phyloP scores from a whole-genome alignment of 139 green algal species.

The Haematococcus sp. region DNA sequence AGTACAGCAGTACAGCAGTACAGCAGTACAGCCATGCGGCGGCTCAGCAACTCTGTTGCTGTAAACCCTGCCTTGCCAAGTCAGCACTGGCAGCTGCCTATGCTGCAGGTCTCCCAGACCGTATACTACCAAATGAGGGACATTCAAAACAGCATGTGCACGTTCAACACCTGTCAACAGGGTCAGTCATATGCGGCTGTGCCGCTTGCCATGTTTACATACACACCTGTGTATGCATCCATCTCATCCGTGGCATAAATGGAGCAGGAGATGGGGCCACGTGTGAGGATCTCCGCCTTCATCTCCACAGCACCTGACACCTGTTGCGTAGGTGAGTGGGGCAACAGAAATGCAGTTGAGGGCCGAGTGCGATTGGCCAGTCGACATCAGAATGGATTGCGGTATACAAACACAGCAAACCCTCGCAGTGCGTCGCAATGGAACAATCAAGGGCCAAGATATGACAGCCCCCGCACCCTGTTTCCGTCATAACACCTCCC shows the following conservation, averaged over 20 bases:
- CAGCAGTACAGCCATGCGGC: not conserved
- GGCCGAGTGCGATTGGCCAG: no score
- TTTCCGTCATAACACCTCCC: no score
- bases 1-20: not conserved
- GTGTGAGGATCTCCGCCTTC: constrained; percentile 81
- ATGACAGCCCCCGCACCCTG: no score
- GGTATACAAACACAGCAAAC: not conserved
- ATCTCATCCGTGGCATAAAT: constrained; percentile 77
- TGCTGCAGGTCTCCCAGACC: no score
- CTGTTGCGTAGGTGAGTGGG: not conserved
- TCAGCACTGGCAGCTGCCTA: no score
- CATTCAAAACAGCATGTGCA: no score
- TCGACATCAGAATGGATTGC: no score
- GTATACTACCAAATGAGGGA: no score
- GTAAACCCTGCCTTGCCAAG: not conserved
- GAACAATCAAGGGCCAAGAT: not conserved
- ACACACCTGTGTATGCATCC: constrained; percentile 55
- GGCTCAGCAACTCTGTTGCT: not conserved
- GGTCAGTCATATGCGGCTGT: no score
- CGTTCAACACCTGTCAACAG: no score
- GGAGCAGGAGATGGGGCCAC: constrained; percentile 83
- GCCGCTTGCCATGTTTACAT: no score
- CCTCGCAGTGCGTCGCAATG: not conserved
- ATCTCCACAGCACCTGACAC: constrained; percentile 50
- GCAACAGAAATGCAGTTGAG: no score